Percentiles rank a stretch among this genome's conserved stretches.
These are phyloP conservation scores for Paramecium sexaurelia DNA, from an alignment of 73 alveolate species.

Conservation along the genomic window DNA sequence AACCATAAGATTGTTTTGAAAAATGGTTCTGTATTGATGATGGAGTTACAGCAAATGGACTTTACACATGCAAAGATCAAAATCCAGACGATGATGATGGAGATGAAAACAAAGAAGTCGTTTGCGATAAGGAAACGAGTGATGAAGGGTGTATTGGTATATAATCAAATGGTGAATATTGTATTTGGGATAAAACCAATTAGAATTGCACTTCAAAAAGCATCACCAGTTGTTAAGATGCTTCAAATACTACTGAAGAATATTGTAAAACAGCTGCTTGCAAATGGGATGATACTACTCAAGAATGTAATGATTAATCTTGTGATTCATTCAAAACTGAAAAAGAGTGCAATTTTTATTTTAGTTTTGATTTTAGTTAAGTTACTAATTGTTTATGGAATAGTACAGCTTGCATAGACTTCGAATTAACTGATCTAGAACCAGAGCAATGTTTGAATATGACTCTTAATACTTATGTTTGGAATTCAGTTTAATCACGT, in stretches of 20 bases:
- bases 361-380: not conserved
- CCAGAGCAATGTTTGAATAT: not conserved
- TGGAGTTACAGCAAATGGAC: not conserved
- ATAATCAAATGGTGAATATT: not conserved
- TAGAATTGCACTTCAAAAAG: not conserved
- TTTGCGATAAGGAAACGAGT: not conserved
- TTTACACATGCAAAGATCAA: not conserved
- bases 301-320: not conserved
- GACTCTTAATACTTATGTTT: not conserved
- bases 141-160: not conserved
- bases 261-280: not conserved
- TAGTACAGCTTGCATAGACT: not conserved
- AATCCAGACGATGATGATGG: not conserved
- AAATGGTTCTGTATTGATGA: constrained; percentile 5
- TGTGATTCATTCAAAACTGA: not conserved
- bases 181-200: not conserved
- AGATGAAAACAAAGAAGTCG: not conserved
- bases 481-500: not conserved
- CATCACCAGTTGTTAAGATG: not conserved
- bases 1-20: not conserved
- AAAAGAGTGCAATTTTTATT: not conserved
- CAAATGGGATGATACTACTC: not conserved
- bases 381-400: constrained; percentile 10
- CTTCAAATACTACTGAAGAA: not conserved
- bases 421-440: not conserved